A percentile compares a stretch with the other conserved stretches of the same genome.
Evolutionary conservation across 1,284 basidiomycete genomes (phyloP).

Genomic region (Rhodotorula sp.): DNA sequence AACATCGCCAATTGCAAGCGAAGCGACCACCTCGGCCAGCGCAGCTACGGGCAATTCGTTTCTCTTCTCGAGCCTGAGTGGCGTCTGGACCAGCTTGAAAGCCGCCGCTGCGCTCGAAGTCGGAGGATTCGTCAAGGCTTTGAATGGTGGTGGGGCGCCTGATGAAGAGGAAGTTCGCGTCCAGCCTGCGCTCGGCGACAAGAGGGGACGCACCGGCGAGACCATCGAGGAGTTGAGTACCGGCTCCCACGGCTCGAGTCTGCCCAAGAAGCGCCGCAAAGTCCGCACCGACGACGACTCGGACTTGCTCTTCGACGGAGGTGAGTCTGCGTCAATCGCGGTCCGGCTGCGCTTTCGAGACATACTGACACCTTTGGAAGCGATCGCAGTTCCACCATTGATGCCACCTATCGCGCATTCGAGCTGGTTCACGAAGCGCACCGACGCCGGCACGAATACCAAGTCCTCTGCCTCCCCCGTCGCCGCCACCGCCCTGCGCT

Average conservation of each 20-base stretch:
- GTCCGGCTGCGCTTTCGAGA: no score
- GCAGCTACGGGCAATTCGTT: background rate
- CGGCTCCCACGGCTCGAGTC: background rate
- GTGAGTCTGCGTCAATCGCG: background rate
- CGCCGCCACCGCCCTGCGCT: background rate
- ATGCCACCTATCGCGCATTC: constrained; percentile 18
- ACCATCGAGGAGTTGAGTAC: no score
- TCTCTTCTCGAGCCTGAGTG: constrained; percentile 2
- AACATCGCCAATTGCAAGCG: background rate
- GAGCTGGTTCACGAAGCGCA: background rate
- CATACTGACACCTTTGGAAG: fast-evolving
- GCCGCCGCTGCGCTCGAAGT: background rate
- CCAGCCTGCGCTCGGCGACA: background rate
- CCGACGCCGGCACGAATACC: no score
- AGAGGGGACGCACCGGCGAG: background rate
- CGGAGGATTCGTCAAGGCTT: constrained; percentile 1
- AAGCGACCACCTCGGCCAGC: background rate
- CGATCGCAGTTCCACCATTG: constrained; percentile 2
- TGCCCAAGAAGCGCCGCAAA: background rate
- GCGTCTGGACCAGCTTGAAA: constrained; percentile 5
- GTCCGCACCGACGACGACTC: background rate
- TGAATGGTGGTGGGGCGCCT: background rate
- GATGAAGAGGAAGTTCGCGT: background rate
- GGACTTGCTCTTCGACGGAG: constrained; percentile 14
- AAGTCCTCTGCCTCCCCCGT: background rate